phyloP scores from a whole-genome alignment of 2,329 filamentous ascomycete species.

The Stachybotrys elegans region DNA sequence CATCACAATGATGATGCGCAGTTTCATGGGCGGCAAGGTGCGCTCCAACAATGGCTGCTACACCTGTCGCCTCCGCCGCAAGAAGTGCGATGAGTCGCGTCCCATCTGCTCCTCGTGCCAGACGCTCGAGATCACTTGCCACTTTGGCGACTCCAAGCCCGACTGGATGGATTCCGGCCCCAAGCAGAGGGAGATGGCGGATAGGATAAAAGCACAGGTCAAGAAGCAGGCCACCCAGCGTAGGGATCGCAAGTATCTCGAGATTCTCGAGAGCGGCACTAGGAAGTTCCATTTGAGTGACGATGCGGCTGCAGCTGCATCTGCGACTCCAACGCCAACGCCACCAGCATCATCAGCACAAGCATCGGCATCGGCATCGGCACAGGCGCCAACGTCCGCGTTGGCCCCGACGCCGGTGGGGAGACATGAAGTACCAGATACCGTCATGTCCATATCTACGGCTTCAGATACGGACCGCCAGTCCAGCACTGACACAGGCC shows the following conservation, averaged over 20 bases:
- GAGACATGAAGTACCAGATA: not conserved
- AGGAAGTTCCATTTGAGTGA: slow-evolving; percentile 16
- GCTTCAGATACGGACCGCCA: slow-evolving; percentile 22
- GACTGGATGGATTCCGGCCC: slow-evolving; percentile 53
- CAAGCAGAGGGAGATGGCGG: slow-evolving; percentile 45
- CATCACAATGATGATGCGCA: slow-evolving; percentile 24
- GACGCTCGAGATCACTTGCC: slow-evolving; percentile 51
- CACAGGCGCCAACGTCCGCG: no score
- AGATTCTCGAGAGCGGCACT: slow-evolving; percentile 32
- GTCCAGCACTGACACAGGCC: slow-evolving; percentile 15
- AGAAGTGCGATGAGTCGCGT: slow-evolving; percentile 53
- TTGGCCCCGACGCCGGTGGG: no score
- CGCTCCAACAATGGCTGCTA: slow-evolving; percentile 49
- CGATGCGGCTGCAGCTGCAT: slow-evolving; percentile 8
- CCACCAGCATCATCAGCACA: not conserved
- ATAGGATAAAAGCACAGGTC: slow-evolving; percentile 51
- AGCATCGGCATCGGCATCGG: not conserved
- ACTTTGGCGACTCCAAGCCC: slow-evolving; percentile 47
- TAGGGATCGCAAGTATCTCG: slow-evolving; percentile 43
- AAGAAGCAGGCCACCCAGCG: slow-evolving; percentile 48
- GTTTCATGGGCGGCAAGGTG: slow-evolving; percentile 23
- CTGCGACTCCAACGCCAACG: not conserved
- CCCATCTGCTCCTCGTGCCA: slow-evolving; percentile 48
- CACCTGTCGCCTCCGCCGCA: slow-evolving; percentile 57
- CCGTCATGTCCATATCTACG: slow-evolving; percentile 11